These are phyloP conservation scores for Nevesoporus exiguus DNA, from an alignment of 768 basidiomycete genomes.

Conservation along the genomic window DNA sequence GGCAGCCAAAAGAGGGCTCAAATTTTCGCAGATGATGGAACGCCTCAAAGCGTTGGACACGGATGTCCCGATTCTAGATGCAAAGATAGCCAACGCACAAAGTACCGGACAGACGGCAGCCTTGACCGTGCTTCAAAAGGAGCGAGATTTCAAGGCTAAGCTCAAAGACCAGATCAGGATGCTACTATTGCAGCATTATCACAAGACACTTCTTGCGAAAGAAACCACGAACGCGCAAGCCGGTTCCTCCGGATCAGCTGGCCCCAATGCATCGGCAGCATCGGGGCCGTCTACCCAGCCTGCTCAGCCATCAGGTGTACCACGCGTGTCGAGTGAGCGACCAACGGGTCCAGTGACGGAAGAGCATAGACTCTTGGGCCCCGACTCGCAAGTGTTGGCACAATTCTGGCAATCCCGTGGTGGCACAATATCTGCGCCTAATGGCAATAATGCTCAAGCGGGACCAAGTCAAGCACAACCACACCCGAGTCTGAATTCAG, in stretches of 20 bases:
- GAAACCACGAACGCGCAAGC: conserved; percentile 7
- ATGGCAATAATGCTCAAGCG: conserved; percentile 10
- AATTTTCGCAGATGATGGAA: conserved; percentile 24
- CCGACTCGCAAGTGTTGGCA: conserved; percentile 26
- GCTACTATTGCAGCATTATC: conserved; percentile 15
- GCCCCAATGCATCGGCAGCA: conserved; percentile 5
- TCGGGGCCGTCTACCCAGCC: conserved; percentile 12
- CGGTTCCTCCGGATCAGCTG: not conserved
- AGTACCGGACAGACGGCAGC: conserved; percentile 15
- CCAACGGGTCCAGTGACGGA: conserved; percentile 5
- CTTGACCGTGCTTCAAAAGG: conserved; percentile 14
- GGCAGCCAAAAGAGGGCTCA: conserved; percentile 8
- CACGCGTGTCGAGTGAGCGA: conserved; percentile 5
- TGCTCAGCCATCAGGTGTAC: conserved; percentile 4
- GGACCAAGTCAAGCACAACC: conserved; percentile 14
- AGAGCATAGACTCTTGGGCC: conserved; percentile 17
- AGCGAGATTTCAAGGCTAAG: conserved; percentile 1
- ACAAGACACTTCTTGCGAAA: conserved; percentile 10
- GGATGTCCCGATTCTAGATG: conserved; percentile 15
- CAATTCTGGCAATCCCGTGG: conserved; percentile 31
- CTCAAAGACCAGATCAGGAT: conserved; percentile 11
- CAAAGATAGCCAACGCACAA: conserved; percentile 13
- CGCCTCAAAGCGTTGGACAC: conserved; percentile 17
- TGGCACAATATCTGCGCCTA: conserved; percentile 10
- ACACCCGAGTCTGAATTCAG: conserved; percentile 4